These are phyloP conservation scores for Brassica rapa DNA, from an alignment of 345 rosid species.

Conservation along the genomic window DNA sequence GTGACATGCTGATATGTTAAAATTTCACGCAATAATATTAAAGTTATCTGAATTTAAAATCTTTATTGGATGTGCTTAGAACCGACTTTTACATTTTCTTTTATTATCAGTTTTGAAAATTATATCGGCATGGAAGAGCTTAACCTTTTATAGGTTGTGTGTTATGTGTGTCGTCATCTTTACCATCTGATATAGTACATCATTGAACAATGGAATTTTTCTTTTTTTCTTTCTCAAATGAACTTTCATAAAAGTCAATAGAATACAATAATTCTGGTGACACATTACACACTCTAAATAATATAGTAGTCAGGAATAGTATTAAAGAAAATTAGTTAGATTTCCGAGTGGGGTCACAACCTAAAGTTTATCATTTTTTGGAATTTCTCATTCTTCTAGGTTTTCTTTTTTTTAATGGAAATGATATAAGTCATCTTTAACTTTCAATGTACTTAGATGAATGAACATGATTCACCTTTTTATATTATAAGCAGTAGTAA, in stretches of 20 bases:
- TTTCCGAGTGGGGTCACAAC: slow-evolving; percentile 24
- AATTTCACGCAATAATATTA: too few relatives aligned
- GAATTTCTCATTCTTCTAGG: not conserved
- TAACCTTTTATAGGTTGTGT: not conserved
- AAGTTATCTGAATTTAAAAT: too few relatives aligned
- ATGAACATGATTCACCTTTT: slow-evolving; percentile 18
- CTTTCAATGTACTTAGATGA: slow-evolving; percentile 24
- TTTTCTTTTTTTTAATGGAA: not conserved
- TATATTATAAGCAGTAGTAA: not conserved
- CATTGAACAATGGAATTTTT: not conserved
- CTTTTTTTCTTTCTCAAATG: not conserved
- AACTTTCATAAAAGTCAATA: slow-evolving; percentile 23
- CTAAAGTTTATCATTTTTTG: slow-evolving; percentile 2
- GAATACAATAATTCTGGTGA: slow-evolving; percentile 25
- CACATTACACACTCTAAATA: slow-evolving; percentile 34
- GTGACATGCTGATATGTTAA: too few relatives aligned
- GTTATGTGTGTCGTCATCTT: slow-evolving; percentile 28
- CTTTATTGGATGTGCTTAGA: not conserved
- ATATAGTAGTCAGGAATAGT: not conserved
- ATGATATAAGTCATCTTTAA: slow-evolving; percentile 1
- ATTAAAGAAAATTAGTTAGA: slow-evolving; percentile 5
- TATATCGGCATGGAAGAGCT: slow-evolving; percentile 8
- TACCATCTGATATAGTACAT: slow-evolving; percentile 7
- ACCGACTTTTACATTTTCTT: not conserved
- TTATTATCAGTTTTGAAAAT: not conserved